Evolutionary conservation across 305 asterid genomes (phyloP).

Genomic region (Fraxinus baroniana): DNA sequence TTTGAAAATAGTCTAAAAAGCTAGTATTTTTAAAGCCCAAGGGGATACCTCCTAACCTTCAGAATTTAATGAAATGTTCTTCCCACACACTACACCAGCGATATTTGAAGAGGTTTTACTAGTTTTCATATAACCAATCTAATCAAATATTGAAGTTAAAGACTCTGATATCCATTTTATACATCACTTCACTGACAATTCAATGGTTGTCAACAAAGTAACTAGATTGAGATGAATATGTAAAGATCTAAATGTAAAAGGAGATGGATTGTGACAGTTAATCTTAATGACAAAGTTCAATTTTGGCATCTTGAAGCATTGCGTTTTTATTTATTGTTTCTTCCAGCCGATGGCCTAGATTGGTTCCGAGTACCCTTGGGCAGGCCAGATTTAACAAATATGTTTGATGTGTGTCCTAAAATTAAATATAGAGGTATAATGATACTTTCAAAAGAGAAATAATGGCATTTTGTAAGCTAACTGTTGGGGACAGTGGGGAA

Average conservation of each 20-base stretch:
- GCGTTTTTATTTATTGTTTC: constrained; percentile 15
- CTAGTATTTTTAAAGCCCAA: neutral
- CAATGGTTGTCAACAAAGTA: neutral
- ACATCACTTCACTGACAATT: neutral
- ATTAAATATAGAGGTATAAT: neutral
- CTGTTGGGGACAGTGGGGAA: neutral
- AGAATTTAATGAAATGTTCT: neutral
- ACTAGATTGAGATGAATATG: neutral
- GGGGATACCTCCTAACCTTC: neutral
- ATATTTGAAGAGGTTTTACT: neutral
- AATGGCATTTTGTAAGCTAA: neutral
- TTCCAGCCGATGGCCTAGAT: neutral
- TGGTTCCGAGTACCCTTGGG: neutral
- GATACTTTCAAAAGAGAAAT: neutral
- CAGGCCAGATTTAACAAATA: neutral
- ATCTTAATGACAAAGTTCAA: neutral
- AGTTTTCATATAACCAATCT: neutral
- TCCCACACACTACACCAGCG: neutral
- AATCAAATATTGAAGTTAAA: neutral
- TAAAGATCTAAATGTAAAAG: neutral
- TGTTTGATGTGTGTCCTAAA: neutral
- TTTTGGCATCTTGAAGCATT: neutral
- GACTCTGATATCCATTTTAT: neutral
- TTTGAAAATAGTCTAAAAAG: neutral
- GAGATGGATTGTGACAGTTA: neutral